Conservation (phyloP, 495 filamentous ascomycete species). For the Podospora pseudocomata region DNA sequence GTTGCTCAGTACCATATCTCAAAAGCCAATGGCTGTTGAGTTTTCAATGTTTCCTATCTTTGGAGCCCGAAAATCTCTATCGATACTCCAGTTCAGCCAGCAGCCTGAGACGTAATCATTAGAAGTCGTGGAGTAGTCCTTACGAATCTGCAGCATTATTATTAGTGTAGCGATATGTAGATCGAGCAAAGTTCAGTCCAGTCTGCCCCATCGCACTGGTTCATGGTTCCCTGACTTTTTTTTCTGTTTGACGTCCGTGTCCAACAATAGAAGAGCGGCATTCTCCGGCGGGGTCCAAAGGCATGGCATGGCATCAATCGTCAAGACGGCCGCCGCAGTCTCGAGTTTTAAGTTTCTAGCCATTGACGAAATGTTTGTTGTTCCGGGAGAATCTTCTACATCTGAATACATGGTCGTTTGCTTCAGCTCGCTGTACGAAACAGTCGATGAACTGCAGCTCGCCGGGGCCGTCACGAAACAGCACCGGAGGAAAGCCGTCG, state of each 20-base stretch:
- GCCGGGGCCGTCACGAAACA: neutral
- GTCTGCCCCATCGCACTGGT: neutral
- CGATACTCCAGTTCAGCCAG: neutral
- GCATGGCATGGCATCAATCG: neutral
- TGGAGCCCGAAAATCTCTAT: neutral
- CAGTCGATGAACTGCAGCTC: conserved; percentile 4
- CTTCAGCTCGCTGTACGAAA: neutral
- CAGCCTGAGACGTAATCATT: neutral
- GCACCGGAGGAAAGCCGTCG: neutral
- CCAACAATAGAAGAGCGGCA: neutral
- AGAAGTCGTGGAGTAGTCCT: neutral
- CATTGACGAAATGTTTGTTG: conserved; percentile 5
- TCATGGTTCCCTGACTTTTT: neutral
- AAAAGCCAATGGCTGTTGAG: no score
- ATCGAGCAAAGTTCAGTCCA: neutral
- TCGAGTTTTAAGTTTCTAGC: neutral
- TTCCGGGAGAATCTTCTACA: neutral
- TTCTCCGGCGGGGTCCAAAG: conserved; percentile 3
- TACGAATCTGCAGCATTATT: neutral
- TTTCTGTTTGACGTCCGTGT: neutral
- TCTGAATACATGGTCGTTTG: neutral
- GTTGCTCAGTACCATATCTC: conserved; percentile 5
- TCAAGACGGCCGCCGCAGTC: neutral
- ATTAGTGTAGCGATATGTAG: neutral
- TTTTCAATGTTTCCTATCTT: no score